Evolutionary conservation across 2,329 filamentous ascomycete genomes (phyloP).

Genomic region (Ophiocordyceps australis): DNA sequence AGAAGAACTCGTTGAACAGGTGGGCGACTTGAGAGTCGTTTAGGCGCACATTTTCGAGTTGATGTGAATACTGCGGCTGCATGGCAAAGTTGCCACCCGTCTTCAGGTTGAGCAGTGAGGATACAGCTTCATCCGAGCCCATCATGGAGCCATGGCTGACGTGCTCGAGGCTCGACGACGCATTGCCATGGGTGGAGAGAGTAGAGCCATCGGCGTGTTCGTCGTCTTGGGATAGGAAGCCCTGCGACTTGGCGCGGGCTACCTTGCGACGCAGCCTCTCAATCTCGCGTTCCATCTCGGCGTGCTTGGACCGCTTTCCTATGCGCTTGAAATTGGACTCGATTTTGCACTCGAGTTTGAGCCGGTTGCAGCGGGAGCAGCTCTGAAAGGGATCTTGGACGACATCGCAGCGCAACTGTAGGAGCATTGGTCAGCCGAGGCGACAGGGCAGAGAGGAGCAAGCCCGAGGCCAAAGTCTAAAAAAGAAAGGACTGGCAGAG

Average conservation of each 20-base stretch:
- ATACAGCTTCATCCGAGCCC: slow-evolving; percentile 51
- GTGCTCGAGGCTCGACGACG: no score
- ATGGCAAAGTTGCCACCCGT: slow-evolving; percentile 43
- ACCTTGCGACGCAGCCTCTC: slow-evolving; percentile 46
- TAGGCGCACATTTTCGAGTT: slow-evolving; percentile 44
- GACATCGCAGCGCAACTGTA: slow-evolving; percentile 65
- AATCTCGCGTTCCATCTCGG: slow-evolving; percentile 75
- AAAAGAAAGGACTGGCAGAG: slow-evolving; percentile 6
- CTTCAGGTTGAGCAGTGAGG: slow-evolving; percentile 47
- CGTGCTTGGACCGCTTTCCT: slow-evolving; percentile 66
- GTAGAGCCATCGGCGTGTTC: slow-evolving; percentile 42
- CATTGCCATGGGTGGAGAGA: slow-evolving; percentile 28
- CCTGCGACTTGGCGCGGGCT: slow-evolving; percentile 38
- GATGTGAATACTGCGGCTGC: slow-evolving; percentile 38
- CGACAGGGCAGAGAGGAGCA: background rate
- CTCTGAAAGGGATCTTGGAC: slow-evolving; percentile 62
- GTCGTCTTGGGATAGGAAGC: slow-evolving; percentile 35
- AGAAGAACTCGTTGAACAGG: slow-evolving; percentile 60
- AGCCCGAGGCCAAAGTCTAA: background rate
- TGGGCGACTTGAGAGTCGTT: slow-evolving; percentile 43
- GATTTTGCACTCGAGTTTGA: slow-evolving; percentile 71
- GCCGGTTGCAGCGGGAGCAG: slow-evolving; percentile 61
- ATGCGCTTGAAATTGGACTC: slow-evolving; percentile 77
- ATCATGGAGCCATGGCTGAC: slow-evolving; percentile 45
- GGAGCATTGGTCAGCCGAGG: background rate